Conservation (phyloP, 2,329 filamentous ascomycete species). For the Cordyceps pruinosa region DNA sequence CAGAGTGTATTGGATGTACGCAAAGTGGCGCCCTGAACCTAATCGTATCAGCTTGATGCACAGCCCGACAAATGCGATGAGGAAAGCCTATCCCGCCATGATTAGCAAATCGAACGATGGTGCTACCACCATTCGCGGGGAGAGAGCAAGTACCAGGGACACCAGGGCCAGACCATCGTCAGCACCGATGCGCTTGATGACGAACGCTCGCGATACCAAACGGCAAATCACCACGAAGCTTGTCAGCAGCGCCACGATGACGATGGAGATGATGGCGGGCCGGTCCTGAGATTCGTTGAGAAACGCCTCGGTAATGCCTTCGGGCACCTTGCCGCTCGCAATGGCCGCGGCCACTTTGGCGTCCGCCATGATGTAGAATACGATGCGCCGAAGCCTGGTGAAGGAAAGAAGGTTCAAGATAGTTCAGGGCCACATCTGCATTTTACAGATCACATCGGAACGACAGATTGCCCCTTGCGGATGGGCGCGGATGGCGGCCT, state of each 20-base stretch:
- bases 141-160: constrained; percentile 23
- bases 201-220: constrained; percentile 27
- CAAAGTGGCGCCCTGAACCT: constrained; percentile 40
- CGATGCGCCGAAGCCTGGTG: not conserved
- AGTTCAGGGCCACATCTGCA: not conserved
- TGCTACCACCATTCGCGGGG: no score
- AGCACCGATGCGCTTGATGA: constrained; percentile 31
- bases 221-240: constrained; percentile 28
- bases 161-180: constrained; percentile 32
- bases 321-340: constrained; percentile 29
- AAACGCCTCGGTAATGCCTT: constrained; percentile 26
- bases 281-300: constrained; percentile 31
- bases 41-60: constrained; percentile 37
- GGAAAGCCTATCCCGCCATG: constrained; percentile 21
- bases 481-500: not conserved
- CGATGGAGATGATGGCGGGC: constrained; percentile 32
- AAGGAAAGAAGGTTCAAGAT: not conserved
- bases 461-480: no score
- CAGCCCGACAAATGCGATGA: constrained; percentile 37
- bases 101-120: constrained; percentile 8
- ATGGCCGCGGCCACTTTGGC: constrained; percentile 23
- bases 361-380: not conserved
- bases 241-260: constrained; percentile 30
- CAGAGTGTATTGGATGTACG: constrained; percentile 41
- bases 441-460: not conserved